Evolutionary conservation across 257 asterid species (phyloP).

Genomic region (Nicotiana undulata): DNA sequence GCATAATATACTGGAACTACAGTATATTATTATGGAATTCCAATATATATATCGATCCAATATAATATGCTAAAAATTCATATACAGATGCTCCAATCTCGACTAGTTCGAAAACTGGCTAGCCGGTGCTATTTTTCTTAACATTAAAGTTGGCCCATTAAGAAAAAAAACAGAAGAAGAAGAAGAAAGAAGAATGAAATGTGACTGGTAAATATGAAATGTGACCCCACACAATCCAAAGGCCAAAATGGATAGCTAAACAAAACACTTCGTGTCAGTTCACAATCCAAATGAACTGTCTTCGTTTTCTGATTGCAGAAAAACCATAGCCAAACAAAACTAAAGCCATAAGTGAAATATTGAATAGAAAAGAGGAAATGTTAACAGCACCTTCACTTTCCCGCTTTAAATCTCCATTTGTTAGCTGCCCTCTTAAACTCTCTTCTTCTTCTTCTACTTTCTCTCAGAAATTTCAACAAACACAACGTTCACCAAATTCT

Average conservation of each 20-base stretch:
- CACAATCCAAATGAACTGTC: neutral
- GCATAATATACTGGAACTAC: no score
- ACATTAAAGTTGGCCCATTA: no score
- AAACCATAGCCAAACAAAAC: neutral
- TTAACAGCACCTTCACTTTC: constrained; percentile 44
- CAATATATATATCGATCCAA: no score
- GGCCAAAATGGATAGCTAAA: constrained; percentile 9
- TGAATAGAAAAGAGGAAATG: constrained; percentile 23
- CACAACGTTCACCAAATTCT: constrained; percentile 32
- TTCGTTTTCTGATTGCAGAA: neutral
- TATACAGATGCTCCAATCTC: no score
- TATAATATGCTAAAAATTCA: no score
- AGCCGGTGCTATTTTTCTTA: no score
- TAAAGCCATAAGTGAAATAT: neutral
- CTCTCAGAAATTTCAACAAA: constrained; percentile 27
- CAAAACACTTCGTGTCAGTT: neutral
- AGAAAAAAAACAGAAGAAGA: no score
- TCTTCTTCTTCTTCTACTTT: constrained; percentile 25
- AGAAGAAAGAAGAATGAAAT: neutral
- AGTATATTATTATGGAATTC: no score
- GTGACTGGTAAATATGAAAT: constrained; percentile 19
- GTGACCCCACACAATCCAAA: constrained; percentile 34
- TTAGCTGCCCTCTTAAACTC: constrained; percentile 45
- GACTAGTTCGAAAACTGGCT: no score
- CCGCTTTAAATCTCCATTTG: constrained; percentile 53